Conservation (phyloP, 2,329 filamentous ascomycete species). For the Penicillium sp. region DNA sequence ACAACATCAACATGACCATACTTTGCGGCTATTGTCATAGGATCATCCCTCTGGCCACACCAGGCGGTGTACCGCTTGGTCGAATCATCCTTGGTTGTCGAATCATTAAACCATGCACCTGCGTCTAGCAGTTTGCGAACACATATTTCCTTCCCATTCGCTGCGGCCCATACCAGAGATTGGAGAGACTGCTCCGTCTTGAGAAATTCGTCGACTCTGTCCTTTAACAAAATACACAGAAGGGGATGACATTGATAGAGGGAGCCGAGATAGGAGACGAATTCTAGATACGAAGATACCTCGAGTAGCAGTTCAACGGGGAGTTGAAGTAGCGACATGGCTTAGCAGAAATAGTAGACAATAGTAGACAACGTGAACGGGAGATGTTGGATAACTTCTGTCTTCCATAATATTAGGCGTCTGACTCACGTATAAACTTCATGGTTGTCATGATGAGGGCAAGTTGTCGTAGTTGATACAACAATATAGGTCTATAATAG, state of each 20-base stretch:
- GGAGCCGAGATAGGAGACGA: not conserved
- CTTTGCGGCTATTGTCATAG: not conserved
- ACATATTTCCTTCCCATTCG: not conserved
- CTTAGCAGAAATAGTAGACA: not conserved
- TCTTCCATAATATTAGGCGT: not conserved
- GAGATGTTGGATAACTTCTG: not conserved
- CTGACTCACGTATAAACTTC: not conserved
- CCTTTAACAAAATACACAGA: not conserved
- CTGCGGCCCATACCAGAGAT: not conserved
- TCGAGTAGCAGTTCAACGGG: not conserved
- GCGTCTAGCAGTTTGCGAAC: not conserved
- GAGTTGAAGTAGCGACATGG: not conserved
- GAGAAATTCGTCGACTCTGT: not conserved
- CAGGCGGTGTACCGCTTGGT: no score
- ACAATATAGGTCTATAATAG: not conserved
- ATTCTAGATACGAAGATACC: not conserved
- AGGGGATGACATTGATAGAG: not conserved
- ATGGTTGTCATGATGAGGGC: not conserved
- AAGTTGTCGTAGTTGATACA: not conserved
- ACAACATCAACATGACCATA: not conserved
- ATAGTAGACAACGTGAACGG: not conserved
- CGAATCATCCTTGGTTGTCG: no score
- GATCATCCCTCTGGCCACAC: no score
- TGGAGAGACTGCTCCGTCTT: not conserved
- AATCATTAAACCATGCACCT: not conserved